Conservation (phyloP, 176 grass and related monocot species). For the Saccharum officinarum region DNA sequence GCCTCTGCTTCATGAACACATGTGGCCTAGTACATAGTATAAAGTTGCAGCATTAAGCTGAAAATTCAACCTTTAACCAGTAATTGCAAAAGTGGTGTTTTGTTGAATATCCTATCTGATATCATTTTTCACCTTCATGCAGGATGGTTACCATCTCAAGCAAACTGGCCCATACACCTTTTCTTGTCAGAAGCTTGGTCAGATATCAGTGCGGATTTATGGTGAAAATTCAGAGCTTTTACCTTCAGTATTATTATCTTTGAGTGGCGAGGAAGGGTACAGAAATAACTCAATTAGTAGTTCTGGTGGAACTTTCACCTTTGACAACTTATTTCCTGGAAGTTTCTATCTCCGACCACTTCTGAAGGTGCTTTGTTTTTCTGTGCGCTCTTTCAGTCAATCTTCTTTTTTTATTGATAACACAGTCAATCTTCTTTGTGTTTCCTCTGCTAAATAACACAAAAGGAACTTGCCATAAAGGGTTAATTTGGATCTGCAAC, state of each 20-base stretch:
- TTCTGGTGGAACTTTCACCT: conserved; percentile 75
- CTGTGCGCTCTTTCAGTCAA: neutral
- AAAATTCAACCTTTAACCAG: conserved; percentile 1
- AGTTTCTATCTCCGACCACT: conserved; percentile 92
- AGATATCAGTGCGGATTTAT: conserved; percentile 65
- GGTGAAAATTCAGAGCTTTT: conserved; percentile 59
- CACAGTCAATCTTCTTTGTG: neutral
- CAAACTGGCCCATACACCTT: conserved; percentile 70
- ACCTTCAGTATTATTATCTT: conserved; percentile 85
- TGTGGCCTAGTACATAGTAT: neutral
- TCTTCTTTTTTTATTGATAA: neutral
- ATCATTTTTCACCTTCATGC: conserved; percentile 25
- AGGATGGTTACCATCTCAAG: conserved; percentile 85
- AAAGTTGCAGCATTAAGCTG: conserved; percentile 1
- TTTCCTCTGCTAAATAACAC: neutral
- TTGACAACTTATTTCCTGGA: conserved; percentile 90
- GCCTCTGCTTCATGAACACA: neutral
- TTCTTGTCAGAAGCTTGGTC: conserved; percentile 85
- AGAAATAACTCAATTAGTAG: conserved; percentile 93
- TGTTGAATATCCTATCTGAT: conserved; percentile 41
- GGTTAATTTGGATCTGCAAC: neutral
- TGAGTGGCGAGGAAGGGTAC: conserved; percentile 95
- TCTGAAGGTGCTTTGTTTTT: conserved; percentile 62
- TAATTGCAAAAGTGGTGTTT: conserved; percentile 9
- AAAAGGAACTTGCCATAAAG: conserved; percentile 1